Conservation (phyloP, 106 monocot species). For the Triglochin maritima region DNA sequence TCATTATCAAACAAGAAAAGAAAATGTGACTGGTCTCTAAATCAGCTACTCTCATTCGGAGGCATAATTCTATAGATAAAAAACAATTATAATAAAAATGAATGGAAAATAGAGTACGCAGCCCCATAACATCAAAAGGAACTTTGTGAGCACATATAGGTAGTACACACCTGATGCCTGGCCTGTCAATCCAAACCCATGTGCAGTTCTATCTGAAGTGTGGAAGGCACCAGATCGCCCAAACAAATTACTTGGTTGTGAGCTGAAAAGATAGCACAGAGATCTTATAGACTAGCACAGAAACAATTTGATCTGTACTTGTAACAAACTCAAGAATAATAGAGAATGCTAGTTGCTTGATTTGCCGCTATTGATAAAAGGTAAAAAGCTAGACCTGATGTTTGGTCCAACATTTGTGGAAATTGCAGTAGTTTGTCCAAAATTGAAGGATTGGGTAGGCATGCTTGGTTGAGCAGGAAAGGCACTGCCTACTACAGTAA, state of each 20-base stretch:
- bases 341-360: not conserved
- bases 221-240: constrained; percentile 18
- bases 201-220: constrained; percentile 20
- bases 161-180: constrained; percentile 30
- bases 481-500: constrained; percentile 18
- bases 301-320: not conserved
- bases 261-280: constrained; percentile 24
- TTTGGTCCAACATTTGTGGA: constrained; percentile 30
- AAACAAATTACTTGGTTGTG: constrained; percentile 28
- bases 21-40: not conserved
- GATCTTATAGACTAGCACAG: not conserved
- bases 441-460: constrained; percentile 47
- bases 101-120: not conserved
- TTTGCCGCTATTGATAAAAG: not conserved
- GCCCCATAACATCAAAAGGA: not conserved
- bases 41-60: not conserved
- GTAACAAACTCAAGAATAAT: not conserved
- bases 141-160: not conserved
- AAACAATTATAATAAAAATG: not conserved
- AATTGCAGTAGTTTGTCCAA: constrained; percentile 45
- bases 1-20: not conserved
- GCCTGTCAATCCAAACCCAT: constrained; percentile 34
- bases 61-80: not conserved
- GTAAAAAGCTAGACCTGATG: constrained; percentile 12
- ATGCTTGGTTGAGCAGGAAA: constrained; percentile 23